A percentile compares a stretch with the other conserved stretches of the same genome.
Conservation (phyloP, 345 rosid species). For the Boechera stricta region DNA sequence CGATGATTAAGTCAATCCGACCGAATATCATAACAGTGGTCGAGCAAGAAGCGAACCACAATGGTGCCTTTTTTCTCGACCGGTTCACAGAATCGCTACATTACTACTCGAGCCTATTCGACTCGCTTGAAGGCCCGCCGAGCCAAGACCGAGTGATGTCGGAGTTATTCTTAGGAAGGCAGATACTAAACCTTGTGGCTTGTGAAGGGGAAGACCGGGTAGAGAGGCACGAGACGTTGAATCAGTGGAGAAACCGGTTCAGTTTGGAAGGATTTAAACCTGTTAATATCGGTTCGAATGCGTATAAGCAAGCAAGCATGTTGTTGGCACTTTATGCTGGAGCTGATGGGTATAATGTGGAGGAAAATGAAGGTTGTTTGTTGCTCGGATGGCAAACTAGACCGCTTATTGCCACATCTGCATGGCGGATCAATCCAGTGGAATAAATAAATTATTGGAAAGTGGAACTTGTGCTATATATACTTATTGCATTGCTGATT, state of each 20-base stretch:
- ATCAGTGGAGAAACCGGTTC: constrained; percentile 74
- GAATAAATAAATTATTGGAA: constrained; percentile 14
- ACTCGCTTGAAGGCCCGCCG: constrained; percentile 74
- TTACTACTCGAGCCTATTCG: constrained; percentile 84
- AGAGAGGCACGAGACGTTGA: constrained; percentile 78
- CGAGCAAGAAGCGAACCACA: constrained; percentile 94
- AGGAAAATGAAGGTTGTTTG: constrained; percentile 79
- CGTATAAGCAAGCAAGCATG: constrained; percentile 90
- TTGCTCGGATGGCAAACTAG: constrained; percentile 96
- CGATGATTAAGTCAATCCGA: constrained; percentile 58
- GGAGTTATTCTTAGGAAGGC: constrained; percentile 75
- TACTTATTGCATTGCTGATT: constrained; percentile 26
- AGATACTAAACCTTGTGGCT: constrained; percentile 85
- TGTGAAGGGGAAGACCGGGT: constrained; percentile 81
- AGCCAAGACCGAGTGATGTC: constrained; percentile 76
- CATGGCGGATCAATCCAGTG: constrained; percentile 60
- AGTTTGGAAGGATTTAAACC: constrained; percentile 63
- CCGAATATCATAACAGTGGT: constrained; percentile 83
- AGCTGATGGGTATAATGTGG: constrained; percentile 89
- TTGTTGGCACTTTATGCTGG: constrained; percentile 74
- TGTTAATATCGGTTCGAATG: constrained; percentile 85
- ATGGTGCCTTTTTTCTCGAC: constrained; percentile 68
- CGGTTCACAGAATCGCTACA: constrained; percentile 84
- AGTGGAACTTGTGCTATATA: constrained; percentile 13
- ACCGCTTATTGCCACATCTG: constrained; percentile 90